phyloP scores from a whole-genome alignment of 176 grass and related monocot genomes.

The Hyparrhenia diplandra region DNA sequence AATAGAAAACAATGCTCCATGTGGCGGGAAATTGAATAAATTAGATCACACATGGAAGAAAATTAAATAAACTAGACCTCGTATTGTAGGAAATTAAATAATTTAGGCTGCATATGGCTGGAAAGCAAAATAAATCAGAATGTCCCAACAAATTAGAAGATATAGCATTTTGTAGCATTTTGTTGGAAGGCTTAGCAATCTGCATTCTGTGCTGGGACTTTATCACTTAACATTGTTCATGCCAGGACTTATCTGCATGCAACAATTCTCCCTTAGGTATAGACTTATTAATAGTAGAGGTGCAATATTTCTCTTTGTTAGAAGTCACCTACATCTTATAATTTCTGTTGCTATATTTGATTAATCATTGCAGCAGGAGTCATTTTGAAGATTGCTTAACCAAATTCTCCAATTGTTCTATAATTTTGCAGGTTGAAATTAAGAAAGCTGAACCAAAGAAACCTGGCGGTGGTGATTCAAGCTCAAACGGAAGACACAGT shows the following conservation, averaged over 20 bases:
- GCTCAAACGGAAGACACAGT: constrained; percentile 46
- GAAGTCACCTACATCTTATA: neutral
- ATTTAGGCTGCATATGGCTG: neutral
- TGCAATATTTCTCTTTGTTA: constrained; percentile 14
- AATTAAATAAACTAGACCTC: neutral
- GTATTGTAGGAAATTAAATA: neutral
- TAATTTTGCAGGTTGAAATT: constrained; percentile 85
- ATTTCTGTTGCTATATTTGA: neutral
- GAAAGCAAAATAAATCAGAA: neutral
- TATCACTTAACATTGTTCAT: neutral
- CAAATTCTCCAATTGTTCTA: neutral
- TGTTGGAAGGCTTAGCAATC: neutral
- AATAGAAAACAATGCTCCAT: neutral
- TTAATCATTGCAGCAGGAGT: neutral
- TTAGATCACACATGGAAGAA: neutral
- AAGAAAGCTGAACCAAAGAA: constrained; percentile 98
- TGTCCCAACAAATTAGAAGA: neutral
- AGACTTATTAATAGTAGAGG: neutral
- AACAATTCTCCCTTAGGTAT: constrained; percentile 1
- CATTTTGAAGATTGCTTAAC: neutral
- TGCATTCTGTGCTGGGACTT: neutral
- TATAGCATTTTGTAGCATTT: neutral
- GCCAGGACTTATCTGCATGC: neutral
- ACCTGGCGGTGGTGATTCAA: constrained; percentile 58
- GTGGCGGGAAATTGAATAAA: neutral